Evolutionary conservation across 1,284 basidiomycete genomes (phyloP), one percentile per base, ranked within the genome.

Genomic region (Naganishia liquefaciens): DNA sequence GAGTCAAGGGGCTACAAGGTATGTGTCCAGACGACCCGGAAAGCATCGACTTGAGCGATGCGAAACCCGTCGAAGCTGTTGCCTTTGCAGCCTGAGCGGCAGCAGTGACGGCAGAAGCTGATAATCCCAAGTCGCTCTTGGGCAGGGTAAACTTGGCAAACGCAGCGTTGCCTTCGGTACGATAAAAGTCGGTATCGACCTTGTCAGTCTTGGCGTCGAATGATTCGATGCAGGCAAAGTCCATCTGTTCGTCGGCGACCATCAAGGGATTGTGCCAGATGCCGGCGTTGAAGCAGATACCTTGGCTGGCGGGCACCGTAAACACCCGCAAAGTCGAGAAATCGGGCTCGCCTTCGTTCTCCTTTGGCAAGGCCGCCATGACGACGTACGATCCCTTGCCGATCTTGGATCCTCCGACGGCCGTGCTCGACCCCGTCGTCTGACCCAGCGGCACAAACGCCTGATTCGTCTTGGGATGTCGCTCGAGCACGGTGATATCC

Each of bases 191-290:
- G 23, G 57, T 60, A 27, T 60, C 57, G 33, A 60, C 57, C 57
- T 60, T 60, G 46, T 60, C 37, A 11, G 37, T 50, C 25, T 44
- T 3, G 7, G 46, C 46, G 37, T 60, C 57, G 27, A 60, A 68
- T 33, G 65, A 49, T 39, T 25, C 66, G 57, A 61, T 47, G 40
- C 21, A 39, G 5, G 57, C 23, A 25, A 30, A 55, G 15, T 47
- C 21, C 69, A 82, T 70, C 70, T 88, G 88, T 79, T 84, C 85
- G 71, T 86, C 85, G 63, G 93, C 78, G 9, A 88, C 87, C 44
- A 89, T 86, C 86, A 92, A 87, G 2, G 90, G 89, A 81, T 91
- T 88, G 91, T 92, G 93, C 93, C 93, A 97, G 54, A 91, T 81
- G 11, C 86, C 90, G 4, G 83, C 84, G 68, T 87, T 81, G 75